Percentiles rank a stretch among this genome's conserved stretches.
phyloP scores from a whole-genome alignment of 1,139 yeast genomes.

The Hansenula lynferdii region DNA sequence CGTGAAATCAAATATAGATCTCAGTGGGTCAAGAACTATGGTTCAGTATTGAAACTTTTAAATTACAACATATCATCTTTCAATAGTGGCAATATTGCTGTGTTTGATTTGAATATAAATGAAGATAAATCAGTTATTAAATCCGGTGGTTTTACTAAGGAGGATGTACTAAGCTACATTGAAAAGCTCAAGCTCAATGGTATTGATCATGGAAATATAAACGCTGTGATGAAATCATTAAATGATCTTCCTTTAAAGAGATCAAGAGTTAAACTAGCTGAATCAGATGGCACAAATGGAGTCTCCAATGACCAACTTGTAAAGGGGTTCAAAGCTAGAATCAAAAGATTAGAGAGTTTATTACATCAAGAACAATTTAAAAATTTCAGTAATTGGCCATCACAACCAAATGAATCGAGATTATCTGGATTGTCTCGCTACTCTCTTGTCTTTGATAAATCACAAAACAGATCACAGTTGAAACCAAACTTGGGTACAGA shows the following conservation, averaged over 20 bases:
- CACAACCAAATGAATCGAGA: slow-evolving; percentile 11
- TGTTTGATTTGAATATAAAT: slow-evolving; percentile 38
- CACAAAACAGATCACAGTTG: slow-evolving; percentile 1
- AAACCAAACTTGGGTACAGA: not conserved
- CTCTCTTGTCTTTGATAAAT: slow-evolving; percentile 3
- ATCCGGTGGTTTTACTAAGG: slow-evolving; percentile 21
- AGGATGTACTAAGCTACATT: slow-evolving; percentile 30
- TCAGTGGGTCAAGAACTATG: slow-evolving; percentile 63
- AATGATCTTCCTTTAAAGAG: slow-evolving; percentile 34
- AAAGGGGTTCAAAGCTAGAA: slow-evolving; percentile 53
- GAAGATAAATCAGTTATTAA: slow-evolving; percentile 19
- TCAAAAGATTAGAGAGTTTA: slow-evolving; percentile 58
- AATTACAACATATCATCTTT: slow-evolving; percentile 20
- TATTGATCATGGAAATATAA: slow-evolving; percentile 30
- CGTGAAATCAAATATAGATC: slow-evolving; percentile 54
- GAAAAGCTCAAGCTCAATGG: slow-evolving; percentile 24
- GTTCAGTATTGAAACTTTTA: slow-evolving; percentile 37
- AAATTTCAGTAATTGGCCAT: slow-evolving; percentile 56
- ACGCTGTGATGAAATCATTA: slow-evolving; percentile 40
- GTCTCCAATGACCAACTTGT: slow-evolving; percentile 28
- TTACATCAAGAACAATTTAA: slow-evolving; percentile 63
- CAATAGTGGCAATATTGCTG: slow-evolving; percentile 31
- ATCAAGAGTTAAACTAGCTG: slow-evolving; percentile 19
- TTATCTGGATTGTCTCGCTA: slow-evolving; percentile 10
- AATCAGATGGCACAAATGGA: not conserved